Evolutionary conservation across 345 rosid genomes (phyloP).

Genomic region (Populus euphratica): DNA sequence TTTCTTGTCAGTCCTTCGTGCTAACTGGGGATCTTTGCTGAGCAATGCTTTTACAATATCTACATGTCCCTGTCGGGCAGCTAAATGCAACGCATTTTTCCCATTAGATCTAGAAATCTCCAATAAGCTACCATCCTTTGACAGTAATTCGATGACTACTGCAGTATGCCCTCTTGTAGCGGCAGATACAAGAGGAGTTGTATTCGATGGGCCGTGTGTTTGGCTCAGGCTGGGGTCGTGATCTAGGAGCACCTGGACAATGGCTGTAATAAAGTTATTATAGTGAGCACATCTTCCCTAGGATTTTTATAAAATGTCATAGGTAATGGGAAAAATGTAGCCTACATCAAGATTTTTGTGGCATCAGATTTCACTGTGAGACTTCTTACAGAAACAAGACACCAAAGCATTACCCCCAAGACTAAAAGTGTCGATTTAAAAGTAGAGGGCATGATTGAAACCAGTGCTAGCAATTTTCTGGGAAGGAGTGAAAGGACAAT

Average conservation of each 20-base stretch:
- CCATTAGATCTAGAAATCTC: slow-evolving; percentile 77
- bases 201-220: slow-evolving; percentile 71
- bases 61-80: slow-evolving; percentile 84
- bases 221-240: slow-evolving; percentile 76
- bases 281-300: background rate
- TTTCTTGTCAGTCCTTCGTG: slow-evolving; percentile 85
- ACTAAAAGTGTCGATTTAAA: background rate
- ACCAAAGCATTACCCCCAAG: background rate
- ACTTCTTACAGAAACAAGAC: background rate
- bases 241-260: slow-evolving; percentile 80
- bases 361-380: background rate
- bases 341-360: background rate
- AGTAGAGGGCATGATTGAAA: background rate
- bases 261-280: slow-evolving; percentile 44
- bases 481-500: background rate
- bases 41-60: slow-evolving; percentile 75
- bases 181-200: slow-evolving; percentile 87
- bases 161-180: slow-evolving; percentile 87
- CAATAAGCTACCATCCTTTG: slow-evolving; percentile 70
- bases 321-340: background rate
- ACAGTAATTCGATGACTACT: slow-evolving; percentile 74
- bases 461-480: background rate
- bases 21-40: slow-evolving; percentile 74
- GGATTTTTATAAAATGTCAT: background rate
- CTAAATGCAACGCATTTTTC: slow-evolving; percentile 85